Conservation (phyloP, 495 filamentous ascomycete species). For the Durotheca rogersii region DNA sequence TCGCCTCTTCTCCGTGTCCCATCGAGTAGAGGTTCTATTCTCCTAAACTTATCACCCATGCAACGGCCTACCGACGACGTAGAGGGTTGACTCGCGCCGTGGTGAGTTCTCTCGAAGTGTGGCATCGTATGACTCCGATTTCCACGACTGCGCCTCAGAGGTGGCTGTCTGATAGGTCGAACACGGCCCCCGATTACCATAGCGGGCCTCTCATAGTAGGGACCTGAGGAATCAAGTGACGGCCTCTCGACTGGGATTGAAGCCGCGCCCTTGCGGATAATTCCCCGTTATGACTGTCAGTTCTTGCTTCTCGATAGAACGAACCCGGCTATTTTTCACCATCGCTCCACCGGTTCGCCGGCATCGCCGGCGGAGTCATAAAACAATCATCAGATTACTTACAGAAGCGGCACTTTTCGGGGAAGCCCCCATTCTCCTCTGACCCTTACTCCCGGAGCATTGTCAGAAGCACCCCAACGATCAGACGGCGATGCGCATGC, state of each 20-base stretch:
- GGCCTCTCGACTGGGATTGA: conserved; percentile 18
- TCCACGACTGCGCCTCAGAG: conserved; percentile 33
- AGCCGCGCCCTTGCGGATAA: conserved; percentile 10
- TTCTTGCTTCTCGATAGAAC: conserved; percentile 24
- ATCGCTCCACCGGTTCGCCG: conserved; percentile 27
- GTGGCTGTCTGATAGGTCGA: conserved; percentile 36
- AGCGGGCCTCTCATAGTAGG: conserved; percentile 16
- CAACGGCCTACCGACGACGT: too few relatives aligned
- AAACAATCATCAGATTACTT: conserved; percentile 36
- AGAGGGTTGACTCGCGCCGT: too few relatives aligned
- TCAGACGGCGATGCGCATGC: conserved; percentile 24
- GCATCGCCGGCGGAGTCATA: conserved; percentile 38
- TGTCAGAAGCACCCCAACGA: conserved; percentile 10
- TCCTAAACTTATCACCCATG: conserved; percentile 11
- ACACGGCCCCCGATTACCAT: conserved; percentile 16
- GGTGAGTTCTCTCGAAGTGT: conserved; percentile 23
- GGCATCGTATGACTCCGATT: conserved; percentile 34
- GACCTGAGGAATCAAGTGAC: conserved; percentile 31
- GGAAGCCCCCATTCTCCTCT: conserved; percentile 10
- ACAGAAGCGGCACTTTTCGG: conserved; percentile 17
- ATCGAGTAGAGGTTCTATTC: neutral
- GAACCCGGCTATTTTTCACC: conserved; percentile 23
- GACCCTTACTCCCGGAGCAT: neutral
- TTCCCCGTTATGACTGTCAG: conserved; percentile 15
- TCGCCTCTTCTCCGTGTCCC: conserved; percentile 26